A percentile compares a stretch with the other conserved stretches of the same genome.
Evolutionary conservation across 352 stramenopile species (phyloP).

Genomic region (Phytophthora kernoviae): DNA sequence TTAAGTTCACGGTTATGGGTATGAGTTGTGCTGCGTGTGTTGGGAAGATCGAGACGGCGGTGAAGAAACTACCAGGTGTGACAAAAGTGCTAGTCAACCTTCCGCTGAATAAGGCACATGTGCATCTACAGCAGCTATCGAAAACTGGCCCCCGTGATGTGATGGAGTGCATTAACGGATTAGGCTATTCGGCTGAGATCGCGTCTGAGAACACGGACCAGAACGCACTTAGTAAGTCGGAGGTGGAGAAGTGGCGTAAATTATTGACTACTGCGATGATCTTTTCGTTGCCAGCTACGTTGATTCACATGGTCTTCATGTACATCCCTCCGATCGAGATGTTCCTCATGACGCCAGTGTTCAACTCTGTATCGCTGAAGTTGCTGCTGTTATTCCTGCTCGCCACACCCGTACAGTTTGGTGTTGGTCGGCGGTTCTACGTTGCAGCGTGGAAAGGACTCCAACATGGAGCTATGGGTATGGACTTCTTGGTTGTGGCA

Average conservation of each 20-base stretch:
- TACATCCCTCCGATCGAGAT: conserved; percentile 73
- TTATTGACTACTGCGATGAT: conserved; percentile 77
- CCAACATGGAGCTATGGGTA: conserved; percentile 86
- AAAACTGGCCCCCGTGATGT: conserved; percentile 74
- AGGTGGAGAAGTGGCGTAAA: conserved; percentile 78
- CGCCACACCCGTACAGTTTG: conserved; percentile 86
- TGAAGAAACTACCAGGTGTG: conserved; percentile 73
- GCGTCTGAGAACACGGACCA: conserved; percentile 59
- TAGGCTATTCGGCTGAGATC: conserved; percentile 71
- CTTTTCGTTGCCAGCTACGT: conserved; percentile 81
- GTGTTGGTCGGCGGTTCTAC: conserved; percentile 81
- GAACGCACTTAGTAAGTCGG: conserved; percentile 65
- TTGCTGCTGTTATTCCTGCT: conserved; percentile 86
- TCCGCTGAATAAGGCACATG: conserved; percentile 67
- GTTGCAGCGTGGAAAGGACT: conserved; percentile 82
- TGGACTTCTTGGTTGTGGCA: conserved; percentile 88
- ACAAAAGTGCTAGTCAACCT: conserved; percentile 72
- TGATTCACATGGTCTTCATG: conserved; percentile 89
- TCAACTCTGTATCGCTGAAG: conserved; percentile 79
- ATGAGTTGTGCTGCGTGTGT: conserved; percentile 72
- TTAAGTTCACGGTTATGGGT: conserved; percentile 77
- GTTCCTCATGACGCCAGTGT: conserved; percentile 70
- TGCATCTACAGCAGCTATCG: conserved; percentile 82
- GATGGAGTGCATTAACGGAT: conserved; percentile 65
- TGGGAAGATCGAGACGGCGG: conserved; percentile 65